Base-by-base conservation (phyloP, 75 land plant genomes). In the Pinus tabuliformis region DNA sequence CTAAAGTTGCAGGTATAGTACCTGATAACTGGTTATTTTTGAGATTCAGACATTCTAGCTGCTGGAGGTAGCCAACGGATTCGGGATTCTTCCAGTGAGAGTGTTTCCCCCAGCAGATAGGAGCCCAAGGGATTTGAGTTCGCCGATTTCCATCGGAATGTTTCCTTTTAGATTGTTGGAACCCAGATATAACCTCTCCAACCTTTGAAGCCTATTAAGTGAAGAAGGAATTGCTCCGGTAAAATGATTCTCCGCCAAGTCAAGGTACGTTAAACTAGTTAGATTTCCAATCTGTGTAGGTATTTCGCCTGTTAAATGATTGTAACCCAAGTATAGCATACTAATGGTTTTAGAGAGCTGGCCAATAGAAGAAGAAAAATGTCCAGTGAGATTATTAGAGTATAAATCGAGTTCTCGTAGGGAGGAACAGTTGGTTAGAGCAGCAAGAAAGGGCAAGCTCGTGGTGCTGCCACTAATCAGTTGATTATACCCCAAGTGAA, bases 301-400 rank as follows among this genome's bases (percentile, higher is more conserved):
- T 62, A 62, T 62, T 14, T 1, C 15, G 24, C 65, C 65, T 16
- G 0, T 3, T 26, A 62, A 26, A 24, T 24, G 14, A 62, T 62
- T 62, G 52, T 36, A 33, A 13, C 37, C 64, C 49, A 30, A 66
- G 45, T 26, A 71, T 70, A 57, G 73, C 45, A 54, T 79, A 72
- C 6, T 59, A 33, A 15, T 60, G 5, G 42, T 63, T 4, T 30
- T 30, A 30, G 65, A 63, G 30, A 63, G 37, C 5, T 63, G 30
- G 65, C 65, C 65, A 26, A 63, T 63, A 36, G 65, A 63, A 36
- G 14, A 17, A 16, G 65, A 17, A 37, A 63, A 30, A 63, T 1
- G 17, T 28, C 65, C 65, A 0, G 65, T 63, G 30, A 63, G 30
- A 14, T 63, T 17, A 63, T 63, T 63, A 30, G 16, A 0, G 24